These are phyloP conservation scores for Kodamaea restingae DNA, from an alignment of 805 yeast species.

Conservation along the genomic window DNA sequence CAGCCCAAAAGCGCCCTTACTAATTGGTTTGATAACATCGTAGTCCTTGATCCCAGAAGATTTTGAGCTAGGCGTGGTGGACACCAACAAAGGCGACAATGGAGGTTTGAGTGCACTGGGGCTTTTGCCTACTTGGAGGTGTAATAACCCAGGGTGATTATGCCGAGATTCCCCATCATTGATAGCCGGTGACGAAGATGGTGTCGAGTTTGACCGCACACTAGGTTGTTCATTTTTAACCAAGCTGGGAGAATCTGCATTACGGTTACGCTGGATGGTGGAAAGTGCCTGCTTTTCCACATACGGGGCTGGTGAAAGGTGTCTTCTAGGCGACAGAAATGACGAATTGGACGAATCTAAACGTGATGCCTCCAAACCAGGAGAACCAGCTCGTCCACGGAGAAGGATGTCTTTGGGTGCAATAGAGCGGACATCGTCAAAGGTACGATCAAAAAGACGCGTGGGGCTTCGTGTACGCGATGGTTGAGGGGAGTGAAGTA, in stretches of 20 bases:
- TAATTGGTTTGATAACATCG: slow-evolving; percentile 86
- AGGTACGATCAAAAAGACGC: slow-evolving; percentile 15
- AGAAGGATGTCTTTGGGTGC: slow-evolving; percentile 44
- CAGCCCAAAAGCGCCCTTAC: slow-evolving; percentile 96
- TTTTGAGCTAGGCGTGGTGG: slow-evolving; percentile 52
- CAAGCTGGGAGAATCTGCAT: slow-evolving; percentile 7
- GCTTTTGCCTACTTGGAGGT: slow-evolving; percentile 4
- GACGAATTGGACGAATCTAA: slow-evolving; percentile 27
- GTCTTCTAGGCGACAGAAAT: slow-evolving; percentile 52
- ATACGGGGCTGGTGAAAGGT: slow-evolving; percentile 50
- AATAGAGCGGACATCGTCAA: slow-evolving; percentile 22
- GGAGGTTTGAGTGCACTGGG: slow-evolving; percentile 49
- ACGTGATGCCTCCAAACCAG: slow-evolving; percentile 1
- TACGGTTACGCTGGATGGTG: slow-evolving; percentile 52
- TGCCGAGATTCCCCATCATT: not conserved
- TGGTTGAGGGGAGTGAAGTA: slow-evolving; percentile 33
- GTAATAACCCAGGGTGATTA: not conserved
- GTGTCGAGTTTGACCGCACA: slow-evolving; percentile 4
- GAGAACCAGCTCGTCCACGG: slow-evolving; percentile 16
- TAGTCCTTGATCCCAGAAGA: slow-evolving; percentile 70
- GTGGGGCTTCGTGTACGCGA: slow-evolving; percentile 29
- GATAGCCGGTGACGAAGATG: not conserved
- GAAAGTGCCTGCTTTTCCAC: slow-evolving; percentile 52
- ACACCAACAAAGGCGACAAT: slow-evolving; percentile 72
- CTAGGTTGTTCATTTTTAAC: slow-evolving; percentile 2